These are phyloP conservation scores for Oropetium thomaeum DNA, from an alignment of 176 grass and related monocot species.

Conservation along the genomic window DNA sequence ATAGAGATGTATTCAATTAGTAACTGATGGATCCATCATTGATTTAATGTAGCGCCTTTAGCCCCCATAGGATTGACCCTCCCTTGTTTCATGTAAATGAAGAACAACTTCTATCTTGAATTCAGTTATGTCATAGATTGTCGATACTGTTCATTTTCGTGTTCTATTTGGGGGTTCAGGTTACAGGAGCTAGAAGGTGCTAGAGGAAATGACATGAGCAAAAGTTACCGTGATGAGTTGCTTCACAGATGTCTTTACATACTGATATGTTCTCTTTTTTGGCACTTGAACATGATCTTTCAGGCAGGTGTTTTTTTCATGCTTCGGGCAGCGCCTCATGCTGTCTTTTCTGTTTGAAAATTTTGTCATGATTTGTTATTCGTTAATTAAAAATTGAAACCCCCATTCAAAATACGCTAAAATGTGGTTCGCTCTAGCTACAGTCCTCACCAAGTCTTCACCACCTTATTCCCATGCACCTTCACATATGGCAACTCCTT, in stretches of 20 bases:
- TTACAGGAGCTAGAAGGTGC: neutral
- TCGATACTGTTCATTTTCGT: constrained; percentile 3
- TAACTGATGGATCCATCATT: constrained; percentile 55
- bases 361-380: too few species aligned
- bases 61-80: constrained; percentile 30
- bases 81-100: constrained; percentile 43
- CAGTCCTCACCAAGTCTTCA: too few species aligned
- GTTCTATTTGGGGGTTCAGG: neutral
- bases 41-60: constrained; percentile 50
- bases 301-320: too few species aligned
- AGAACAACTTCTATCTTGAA: constrained; percentile 30
- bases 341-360: too few species aligned
- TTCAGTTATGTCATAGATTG: constrained; percentile 31
- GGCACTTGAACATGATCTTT: too few species aligned
- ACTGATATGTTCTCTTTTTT: neutral
- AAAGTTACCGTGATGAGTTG: neutral
- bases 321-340: too few species aligned
- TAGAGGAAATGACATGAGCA: neutral
- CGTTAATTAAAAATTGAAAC: too few species aligned
- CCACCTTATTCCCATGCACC: too few species aligned
- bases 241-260: neutral
- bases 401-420: too few species aligned
- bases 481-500: too few species aligned
- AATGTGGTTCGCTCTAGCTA: too few species aligned
- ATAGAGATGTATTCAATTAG: constrained; percentile 66